phyloP scores from a whole-genome alignment of 169 alveolate genomes.

The Cryptosporidium andersoni region DNA sequence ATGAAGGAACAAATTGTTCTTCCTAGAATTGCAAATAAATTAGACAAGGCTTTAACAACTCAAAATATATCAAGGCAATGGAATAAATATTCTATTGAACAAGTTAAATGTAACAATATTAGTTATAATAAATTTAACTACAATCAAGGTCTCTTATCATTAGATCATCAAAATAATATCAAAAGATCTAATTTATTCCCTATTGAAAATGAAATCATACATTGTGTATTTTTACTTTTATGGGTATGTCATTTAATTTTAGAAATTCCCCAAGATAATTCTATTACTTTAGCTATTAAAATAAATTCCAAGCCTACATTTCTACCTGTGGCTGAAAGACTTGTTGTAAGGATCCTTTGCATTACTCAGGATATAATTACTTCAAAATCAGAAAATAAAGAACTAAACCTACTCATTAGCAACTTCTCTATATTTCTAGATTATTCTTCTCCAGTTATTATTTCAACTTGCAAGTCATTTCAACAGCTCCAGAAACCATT shows the following conservation, averaged over 20 bases:
- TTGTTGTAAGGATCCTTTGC: constrained; percentile 46
- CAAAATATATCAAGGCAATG: constrained; percentile 9
- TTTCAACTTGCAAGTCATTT: constrained; percentile 36
- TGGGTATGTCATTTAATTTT: constrained; percentile 42
- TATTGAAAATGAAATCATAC: constrained; percentile 57
- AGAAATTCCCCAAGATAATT: background rate
- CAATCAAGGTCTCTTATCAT: too few species aligned
- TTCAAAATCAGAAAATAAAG: background rate
- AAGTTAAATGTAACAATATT: background rate
- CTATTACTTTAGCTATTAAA: background rate
- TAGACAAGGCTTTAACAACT: constrained; percentile 31
- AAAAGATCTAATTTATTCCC: too few species aligned
- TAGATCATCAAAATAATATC: too few species aligned
- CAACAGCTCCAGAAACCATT: constrained; percentile 38
- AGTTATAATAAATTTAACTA: too few species aligned
- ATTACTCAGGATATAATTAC: constrained; percentile 60
- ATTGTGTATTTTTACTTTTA: constrained; percentile 34
- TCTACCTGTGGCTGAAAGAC: constrained; percentile 56
- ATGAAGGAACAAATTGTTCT: constrained; percentile 18
- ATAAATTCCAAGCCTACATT: constrained; percentile 17
- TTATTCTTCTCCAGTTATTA: constrained; percentile 9
- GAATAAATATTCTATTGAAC: constrained; percentile 26
- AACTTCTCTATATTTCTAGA: constrained; percentile 27
- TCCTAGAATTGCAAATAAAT: constrained; percentile 50
- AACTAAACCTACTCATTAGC: background rate